phyloP scores from a whole-genome alignment of 2,329 filamentous ascomycete genomes.

The Fusarium sp. region DNA sequence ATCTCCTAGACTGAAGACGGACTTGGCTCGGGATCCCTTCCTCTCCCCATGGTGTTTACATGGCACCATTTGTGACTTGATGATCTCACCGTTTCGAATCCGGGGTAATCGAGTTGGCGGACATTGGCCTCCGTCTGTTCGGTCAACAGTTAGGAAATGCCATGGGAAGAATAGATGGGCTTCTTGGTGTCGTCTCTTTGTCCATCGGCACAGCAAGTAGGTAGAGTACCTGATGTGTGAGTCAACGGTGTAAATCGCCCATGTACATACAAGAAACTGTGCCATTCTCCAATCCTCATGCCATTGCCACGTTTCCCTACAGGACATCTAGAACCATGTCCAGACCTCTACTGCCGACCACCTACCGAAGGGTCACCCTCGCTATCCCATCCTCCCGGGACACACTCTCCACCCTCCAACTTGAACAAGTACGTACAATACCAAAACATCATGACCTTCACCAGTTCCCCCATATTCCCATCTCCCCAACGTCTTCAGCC shows the following conservation, averaged over 20 bases:
- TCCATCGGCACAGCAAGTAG: not conserved
- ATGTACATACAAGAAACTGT: not conserved
- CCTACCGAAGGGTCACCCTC: not conserved
- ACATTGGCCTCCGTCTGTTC: conserved; percentile 3
- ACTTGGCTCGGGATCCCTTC: conserved; percentile 1
- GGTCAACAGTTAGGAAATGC: not conserved
- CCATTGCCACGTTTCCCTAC: not conserved
- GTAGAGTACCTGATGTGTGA: not conserved
- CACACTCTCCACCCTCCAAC: not conserved
- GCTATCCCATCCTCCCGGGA: not conserved
- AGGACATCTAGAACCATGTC: not conserved
- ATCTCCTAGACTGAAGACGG: not conserved
- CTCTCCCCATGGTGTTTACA: not conserved
- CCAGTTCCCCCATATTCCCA: conserved; percentile 17
- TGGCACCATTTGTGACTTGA: not conserved
- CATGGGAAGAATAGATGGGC: not conserved
- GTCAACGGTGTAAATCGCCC: not conserved
- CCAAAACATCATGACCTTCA: conserved; percentile 38
- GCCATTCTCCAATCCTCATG: not conserved
- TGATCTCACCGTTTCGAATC: conserved; percentile 8
- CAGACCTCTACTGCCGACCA: not conserved
- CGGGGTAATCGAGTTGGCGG: not conserved
- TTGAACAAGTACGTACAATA: conserved; percentile 12
- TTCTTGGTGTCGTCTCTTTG: not conserved
- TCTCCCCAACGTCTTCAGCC: conserved; percentile 28